Base-by-base conservation (phyloP, 2,329 filamentous ascomycete species). In the Paracorniculantispora psalliotae region DNA sequence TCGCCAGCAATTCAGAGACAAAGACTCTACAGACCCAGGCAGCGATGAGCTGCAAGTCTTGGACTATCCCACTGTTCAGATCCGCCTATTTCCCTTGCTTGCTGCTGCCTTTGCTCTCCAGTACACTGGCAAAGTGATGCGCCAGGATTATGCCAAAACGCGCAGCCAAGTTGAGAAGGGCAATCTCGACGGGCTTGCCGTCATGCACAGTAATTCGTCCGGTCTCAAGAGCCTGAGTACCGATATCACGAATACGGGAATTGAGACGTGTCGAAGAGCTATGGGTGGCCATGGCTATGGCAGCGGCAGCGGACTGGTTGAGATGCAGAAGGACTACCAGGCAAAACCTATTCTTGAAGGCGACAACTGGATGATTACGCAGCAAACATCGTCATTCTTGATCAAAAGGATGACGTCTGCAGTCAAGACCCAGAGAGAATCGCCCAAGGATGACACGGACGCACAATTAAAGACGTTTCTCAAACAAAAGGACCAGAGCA, bases 351-450 rank as follows among this genome's bases (percentile, higher is more conserved):
- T 87, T 10, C 90, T 86, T 85, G 89, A 91, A 70, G 89, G 89
- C 47, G 89, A 91, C 75, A 91, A 90, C 77, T 91, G 89, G 76
- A 91, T 92, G 88, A 77, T 92, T 61, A 90, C 87, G 10, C 89
- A 92, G 71, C 89, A 92, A 74, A 88, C 91, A 2, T 86, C 87
- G 2, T 82, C 88, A 60, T 91, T 91, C 67, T 81, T 92, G 48
- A 81, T 92, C 63, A 92, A 91, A 79, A 85, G 48, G 25, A 59
- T 59, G 56, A 39, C 48, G 15, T 39, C 56, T 0, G 80, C 83
- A 1, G 88, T 91, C 0, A 74, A 90, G n/a, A 77, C 81, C 15
- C 54, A 19, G 17, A 85, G 84, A 63, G 82, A 86, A 61, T 79
- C 82, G 2, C 55, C 63, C 0, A 63, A 68, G 64, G 90, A 90